Conservation (phyloP, 2,329 filamentous ascomycete species). For the Pleomassaria siparia region DNA sequence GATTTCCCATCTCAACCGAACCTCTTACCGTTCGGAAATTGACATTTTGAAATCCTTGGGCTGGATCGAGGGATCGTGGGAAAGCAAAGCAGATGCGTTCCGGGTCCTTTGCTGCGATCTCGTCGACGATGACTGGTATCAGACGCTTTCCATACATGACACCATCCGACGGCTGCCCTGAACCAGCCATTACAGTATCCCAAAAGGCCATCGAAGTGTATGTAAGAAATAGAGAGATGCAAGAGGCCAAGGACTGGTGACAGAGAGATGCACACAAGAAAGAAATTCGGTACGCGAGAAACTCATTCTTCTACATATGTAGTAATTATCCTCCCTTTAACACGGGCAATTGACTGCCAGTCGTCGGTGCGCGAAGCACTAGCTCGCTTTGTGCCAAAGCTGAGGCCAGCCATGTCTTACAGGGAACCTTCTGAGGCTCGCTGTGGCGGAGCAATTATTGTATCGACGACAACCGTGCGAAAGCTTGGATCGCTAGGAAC, state of each 20-base stretch:
- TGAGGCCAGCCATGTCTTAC: constrained; percentile 15
- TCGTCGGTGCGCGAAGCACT: not conserved
- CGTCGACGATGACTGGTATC: constrained; percentile 41
- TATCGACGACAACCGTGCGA: constrained; percentile 2
- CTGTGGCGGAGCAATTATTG: constrained; percentile 6
- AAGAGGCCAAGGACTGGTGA: constrained; percentile 7
- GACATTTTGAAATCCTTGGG: constrained; percentile 33
- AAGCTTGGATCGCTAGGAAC: constrained; percentile 1
- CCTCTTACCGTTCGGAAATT: constrained; percentile 29
- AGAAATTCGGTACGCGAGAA: not conserved
- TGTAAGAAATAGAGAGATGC: not conserved
- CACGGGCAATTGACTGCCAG: constrained; percentile 4
- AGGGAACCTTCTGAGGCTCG: constrained; percentile 4
- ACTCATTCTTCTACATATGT: not conserved
- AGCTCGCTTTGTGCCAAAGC: constrained; percentile 13
- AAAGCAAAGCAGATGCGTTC: constrained; percentile 25
- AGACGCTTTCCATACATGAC: constrained; percentile 25
- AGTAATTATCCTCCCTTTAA: constrained; percentile 4
- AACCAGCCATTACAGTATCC: constrained; percentile 28
- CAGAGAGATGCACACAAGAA: constrained; percentile 5
- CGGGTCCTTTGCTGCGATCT: constrained; percentile 34
- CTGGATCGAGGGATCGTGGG: constrained; percentile 17
- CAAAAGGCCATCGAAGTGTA: constrained; percentile 27
- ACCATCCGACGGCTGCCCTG: constrained; percentile 5
- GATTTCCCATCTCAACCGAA: not conserved